These are phyloP conservation scores for Rhodomyrtus tomentosa DNA, from an alignment of 345 rosid species.

Conservation along the genomic window DNA sequence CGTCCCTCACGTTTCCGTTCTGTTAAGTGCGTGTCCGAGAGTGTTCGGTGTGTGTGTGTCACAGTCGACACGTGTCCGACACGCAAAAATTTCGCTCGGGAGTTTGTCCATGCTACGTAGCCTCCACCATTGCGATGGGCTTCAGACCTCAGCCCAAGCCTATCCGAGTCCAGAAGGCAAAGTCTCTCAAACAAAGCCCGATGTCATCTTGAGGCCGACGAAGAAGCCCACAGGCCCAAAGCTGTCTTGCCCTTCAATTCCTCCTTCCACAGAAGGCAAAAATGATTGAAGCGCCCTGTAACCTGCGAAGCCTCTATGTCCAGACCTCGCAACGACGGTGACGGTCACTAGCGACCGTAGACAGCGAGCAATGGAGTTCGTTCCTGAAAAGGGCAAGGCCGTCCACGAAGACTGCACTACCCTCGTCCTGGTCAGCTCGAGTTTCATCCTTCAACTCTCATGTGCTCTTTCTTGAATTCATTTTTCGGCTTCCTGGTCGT, in stretches of 20 bases:
- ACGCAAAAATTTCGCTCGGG: too few species aligned
- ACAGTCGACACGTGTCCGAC: too few species aligned
- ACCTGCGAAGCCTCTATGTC: background rate
- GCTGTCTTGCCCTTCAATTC: background rate
- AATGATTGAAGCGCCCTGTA: background rate
- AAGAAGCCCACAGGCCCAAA: background rate
- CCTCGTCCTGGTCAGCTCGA: slow-evolving; percentile 45
- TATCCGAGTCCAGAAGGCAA: too few species aligned
- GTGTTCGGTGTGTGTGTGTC: too few species aligned
- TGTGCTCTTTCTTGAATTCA: background rate
- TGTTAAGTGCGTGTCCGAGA: too few species aligned
- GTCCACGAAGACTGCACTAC: slow-evolving; percentile 43
- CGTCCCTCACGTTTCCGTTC: too few species aligned
- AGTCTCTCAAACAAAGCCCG: too few species aligned
- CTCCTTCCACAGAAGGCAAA: background rate
- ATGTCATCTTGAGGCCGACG: background rate
- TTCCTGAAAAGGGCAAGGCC: slow-evolving; percentile 45
- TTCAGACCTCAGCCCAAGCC: background rate
- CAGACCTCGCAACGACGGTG: background rate
- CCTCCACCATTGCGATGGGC: background rate
- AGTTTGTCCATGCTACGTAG: too few species aligned
- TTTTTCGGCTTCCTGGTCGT: background rate
- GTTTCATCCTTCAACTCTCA: background rate
- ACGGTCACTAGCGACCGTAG: background rate
- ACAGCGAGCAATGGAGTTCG: slow-evolving; percentile 42